Conservation (phyloP, 345 rosid genomes). For the Citrus maxima region DNA sequence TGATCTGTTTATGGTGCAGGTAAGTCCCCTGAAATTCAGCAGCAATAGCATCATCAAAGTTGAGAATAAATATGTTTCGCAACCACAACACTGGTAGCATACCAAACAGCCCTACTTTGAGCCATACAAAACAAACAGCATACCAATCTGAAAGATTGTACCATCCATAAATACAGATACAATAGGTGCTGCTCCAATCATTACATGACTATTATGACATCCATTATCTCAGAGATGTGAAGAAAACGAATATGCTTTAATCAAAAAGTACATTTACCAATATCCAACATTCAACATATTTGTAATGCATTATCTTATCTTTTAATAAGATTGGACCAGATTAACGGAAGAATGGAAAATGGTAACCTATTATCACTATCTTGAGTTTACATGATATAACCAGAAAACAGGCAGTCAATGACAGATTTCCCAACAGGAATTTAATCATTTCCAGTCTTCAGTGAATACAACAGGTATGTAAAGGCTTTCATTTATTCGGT, state of each 20-base stretch:
- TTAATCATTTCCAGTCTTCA: not conserved
- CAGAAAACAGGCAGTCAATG: not conserved
- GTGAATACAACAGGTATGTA: not conserved
- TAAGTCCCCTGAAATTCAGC: conserved; percentile 73
- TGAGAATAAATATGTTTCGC: not conserved
- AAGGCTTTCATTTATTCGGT: not conserved
- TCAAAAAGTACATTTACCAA: not conserved
- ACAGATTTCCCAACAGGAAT: not conserved
- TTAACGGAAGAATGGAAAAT: not conserved
- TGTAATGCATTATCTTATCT: not conserved
- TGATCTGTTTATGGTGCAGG: conserved; percentile 79
- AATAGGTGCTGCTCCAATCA: not conserved
- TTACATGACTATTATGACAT: not conserved
- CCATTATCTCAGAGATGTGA: not conserved
- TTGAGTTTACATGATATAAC: not conserved
- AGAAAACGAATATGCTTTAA: not conserved
- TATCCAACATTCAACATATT: not conserved
- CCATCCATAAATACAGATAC: not conserved
- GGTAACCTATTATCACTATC: not conserved
- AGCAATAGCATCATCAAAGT: conserved; percentile 7
- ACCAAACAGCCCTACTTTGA: not conserved
- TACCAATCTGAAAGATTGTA: not conserved
- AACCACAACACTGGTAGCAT: not conserved
- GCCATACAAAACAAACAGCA: not conserved
- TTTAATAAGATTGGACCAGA: not conserved